Base-by-base conservation (phyloP, 305 asterid species). In the Caryopteris hybrid region DNA sequence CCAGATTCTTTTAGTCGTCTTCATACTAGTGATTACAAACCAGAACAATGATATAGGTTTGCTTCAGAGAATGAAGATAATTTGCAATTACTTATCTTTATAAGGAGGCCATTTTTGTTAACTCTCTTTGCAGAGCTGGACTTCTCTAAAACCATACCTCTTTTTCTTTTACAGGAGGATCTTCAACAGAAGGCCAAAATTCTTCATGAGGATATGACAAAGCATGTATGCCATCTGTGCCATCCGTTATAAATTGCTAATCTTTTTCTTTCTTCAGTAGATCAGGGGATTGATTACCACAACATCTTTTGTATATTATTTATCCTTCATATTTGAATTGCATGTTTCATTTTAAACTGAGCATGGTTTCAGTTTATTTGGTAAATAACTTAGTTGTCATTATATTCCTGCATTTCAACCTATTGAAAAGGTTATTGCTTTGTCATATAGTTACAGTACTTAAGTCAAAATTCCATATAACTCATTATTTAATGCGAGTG, bases 141-240 rank as follows among this genome's bases (percentile, higher is more conserved):
- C 29, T 60, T 65, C 63, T 64, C 43, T 56, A 31, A 59, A 66
- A 2, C 14, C 42, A 41, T 47, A 57, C 29, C 61, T 66, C 54
- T 31, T 39, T 64, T 67, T 64, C 52, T 50, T 78, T 70, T 68
- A 29, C 85, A 85, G 91, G 84, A 29, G 69, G 74, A 81, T 70
- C 78, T 85, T 60, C 78, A 83, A 70, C 46, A 73, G 75, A 83
- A 75, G 69, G 86, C 83, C 23, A 70, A 74, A 54, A 41, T 68
- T 56, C 76, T 86, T 66, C 92, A 83, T 75, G 67, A 57, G 83
- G 87, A 86, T 71, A 22, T 81, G 14, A 84, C 76, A 39, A 73
- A 73, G 29, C 74, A 79, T 76, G 92, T 86, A 83, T 11, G 87
- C 57, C 36, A 46, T 55, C 23, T 52, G n/a, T 53, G 42, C 29